phyloP scores from a whole-genome alignment of 225 moss, liverwort and hornwort species.

The Bryoerythrophyllum caledonicum region DNA sequence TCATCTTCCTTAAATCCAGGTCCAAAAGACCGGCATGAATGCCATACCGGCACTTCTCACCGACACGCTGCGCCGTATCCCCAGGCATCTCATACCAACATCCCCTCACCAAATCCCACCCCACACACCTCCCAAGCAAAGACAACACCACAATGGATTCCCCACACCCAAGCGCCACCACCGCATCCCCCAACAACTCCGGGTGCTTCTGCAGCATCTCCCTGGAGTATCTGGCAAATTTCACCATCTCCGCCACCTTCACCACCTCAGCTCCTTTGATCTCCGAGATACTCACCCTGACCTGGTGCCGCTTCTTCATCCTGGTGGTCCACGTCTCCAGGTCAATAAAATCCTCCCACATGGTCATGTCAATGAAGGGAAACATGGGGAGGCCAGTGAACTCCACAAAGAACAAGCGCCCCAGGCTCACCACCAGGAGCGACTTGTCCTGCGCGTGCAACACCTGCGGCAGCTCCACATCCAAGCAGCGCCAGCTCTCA shows the following conservation, averaged over 20 bases:
- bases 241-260: neutral
- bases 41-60: neutral
- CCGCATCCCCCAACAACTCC: neutral
- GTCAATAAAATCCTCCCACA: neutral
- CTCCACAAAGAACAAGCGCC: neutral
- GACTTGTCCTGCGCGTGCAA: neutral
- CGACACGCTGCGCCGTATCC: no score
- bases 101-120: neutral
- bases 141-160: neutral
- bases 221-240: neutral
- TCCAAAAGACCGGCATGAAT: neutral
- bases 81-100: neutral
- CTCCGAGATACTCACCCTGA: neutral
- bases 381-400: neutral
- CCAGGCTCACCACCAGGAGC: neutral
- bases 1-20: neutral
- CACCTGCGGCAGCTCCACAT: neutral
- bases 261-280: neutral
- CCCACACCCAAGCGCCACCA: neutral
- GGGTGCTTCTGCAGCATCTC: neutral
- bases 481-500: neutral
- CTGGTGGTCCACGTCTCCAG: neutral
- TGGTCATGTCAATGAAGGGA: neutral
- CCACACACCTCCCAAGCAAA: neutral
- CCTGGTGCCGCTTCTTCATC: neutral